phyloP scores from a whole-genome alignment of 2,329 filamentous ascomycete species.

The Trichoderma breve region DNA sequence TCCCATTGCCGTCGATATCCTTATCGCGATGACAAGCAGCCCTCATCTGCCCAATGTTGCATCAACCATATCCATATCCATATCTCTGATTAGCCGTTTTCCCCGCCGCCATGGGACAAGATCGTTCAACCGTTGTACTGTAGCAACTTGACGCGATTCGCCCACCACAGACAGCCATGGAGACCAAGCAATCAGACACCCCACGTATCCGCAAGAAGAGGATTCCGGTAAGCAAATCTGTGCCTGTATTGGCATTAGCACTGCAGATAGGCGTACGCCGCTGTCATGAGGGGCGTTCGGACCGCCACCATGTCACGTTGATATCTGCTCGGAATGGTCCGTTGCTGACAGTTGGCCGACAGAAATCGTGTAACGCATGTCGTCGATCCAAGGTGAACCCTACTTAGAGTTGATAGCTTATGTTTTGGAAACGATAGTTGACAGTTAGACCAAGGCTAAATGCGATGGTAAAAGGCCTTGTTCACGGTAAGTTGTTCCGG shows the following conservation, averaged over 20 bases:
- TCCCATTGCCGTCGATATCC: background rate
- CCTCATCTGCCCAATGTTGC: background rate
- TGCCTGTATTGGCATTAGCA: background rate
- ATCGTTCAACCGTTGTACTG: background rate
- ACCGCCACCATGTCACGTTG: slow-evolving; percentile 6
- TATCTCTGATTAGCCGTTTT: background rate
- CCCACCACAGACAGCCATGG: background rate
- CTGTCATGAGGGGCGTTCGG: background rate
- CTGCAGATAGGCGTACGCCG: background rate
- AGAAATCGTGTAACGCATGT: slow-evolving; percentile 31
- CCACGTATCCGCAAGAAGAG: slow-evolving; percentile 24
- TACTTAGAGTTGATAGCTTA: background rate
- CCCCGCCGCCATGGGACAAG: background rate
- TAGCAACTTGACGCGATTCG: background rate
- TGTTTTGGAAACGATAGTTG: background rate
- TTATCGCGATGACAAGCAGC: background rate
- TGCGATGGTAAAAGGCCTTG: slow-evolving; percentile 30
- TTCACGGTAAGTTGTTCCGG: slow-evolving; percentile 24
- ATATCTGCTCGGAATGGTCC: slow-evolving; percentile 1
- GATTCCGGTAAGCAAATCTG: slow-evolving; percentile 23
- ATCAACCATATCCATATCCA: background rate
- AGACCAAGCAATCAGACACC: background rate
- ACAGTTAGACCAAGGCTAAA: slow-evolving; percentile 21
- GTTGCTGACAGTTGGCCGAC: background rate
- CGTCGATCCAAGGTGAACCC: slow-evolving; percentile 28